Base-by-base conservation (phyloP, 2,329 filamentous ascomycete genomes). In the Byssochlamys sp. region DNA sequence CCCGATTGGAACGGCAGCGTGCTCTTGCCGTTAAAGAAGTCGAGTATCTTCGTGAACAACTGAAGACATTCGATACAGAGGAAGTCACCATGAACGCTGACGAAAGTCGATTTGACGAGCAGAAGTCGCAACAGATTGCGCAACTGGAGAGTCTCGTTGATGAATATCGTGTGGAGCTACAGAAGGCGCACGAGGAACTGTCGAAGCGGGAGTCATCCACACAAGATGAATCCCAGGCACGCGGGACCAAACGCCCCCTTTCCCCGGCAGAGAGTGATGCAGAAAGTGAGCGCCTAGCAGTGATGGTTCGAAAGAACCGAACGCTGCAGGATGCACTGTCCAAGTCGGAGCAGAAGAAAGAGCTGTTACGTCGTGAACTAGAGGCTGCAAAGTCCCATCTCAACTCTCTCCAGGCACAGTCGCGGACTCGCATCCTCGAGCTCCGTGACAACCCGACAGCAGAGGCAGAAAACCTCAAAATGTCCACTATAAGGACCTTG, bases 361-460 rank as follows among this genome's bases (percentile, higher is more conserved):
- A 85, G 29, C 75, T 95, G 33, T 78, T 95, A 6, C 83, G 89
- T 66, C 86, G 86, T 60, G 90, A 95, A 66, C 80, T 94, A 52
- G 81, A 85, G 48, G 87, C 91, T 10, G 80, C 82, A 57, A 80
- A 84, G 58, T 84, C 88, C 31, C 91, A 96, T 68, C 83, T 97
- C 26, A 81, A 82, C 52, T 78, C 81, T 4, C 75, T 87, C 39
- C 81, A 85, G 64, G 80, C 86, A 54, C 84, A 86, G 19, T 87
- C 85, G 29, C 85, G 88, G 61, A 95, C 87, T 2, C 89, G 94
- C 35, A 81, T 97, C 53, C 82, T 99, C 27, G 87, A 94, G 56
- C 79, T 97, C 12, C 88, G 90, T 58, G 86, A 88, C n/a, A 99
- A 99, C 71, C 94, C 94, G 0, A 97, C 94, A 0, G 85, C 91